phyloP scores from a whole-genome alignment of 1,284 basidiomycete genomes.

The Ustilago esculenta region DNA sequence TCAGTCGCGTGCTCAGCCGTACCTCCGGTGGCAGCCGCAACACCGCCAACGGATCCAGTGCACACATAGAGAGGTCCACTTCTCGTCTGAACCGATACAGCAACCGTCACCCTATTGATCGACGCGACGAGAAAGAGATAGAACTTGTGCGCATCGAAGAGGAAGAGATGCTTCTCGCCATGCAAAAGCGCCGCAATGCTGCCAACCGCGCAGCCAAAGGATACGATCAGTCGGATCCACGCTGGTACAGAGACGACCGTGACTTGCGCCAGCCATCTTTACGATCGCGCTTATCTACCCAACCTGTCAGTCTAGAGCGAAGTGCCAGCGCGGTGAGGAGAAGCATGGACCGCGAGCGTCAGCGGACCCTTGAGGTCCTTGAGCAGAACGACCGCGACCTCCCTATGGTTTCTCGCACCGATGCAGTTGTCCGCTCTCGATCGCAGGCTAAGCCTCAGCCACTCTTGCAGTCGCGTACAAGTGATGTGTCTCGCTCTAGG shows the following conservation, averaged over 20 bases:
- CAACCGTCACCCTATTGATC: constrained; percentile 15
- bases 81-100: constrained; percentile 32
- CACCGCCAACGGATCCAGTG: neutral
- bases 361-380: constrained; percentile 23
- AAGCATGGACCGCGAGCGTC: constrained; percentile 42
- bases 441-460: constrained; percentile 4
- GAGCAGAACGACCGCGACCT: constrained; percentile 24
- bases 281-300: neutral
- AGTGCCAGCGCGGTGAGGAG: constrained; percentile 27
- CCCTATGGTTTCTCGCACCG: constrained; percentile 26
- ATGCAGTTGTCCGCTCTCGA: constrained; percentile 23
- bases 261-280: constrained; percentile 7
- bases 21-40: constrained; percentile 24
- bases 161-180: constrained; percentile 44
- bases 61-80: constrained; percentile 24
- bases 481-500: constrained; percentile 8
- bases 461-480: constrained; percentile 4
- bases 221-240: constrained; percentile 33
- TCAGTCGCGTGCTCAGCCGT: constrained; percentile 33
- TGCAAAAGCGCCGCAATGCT: constrained; percentile 35
- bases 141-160: constrained; percentile 44
- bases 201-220: constrained; percentile 27
- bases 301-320: constrained; percentile 15
- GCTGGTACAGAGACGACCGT: constrained; percentile 39
- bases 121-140: constrained; percentile 31